These are phyloP conservation scores for Fragaria vesca DNA, from an alignment of 306 rosid genomes.

Conservation along the genomic window DNA sequence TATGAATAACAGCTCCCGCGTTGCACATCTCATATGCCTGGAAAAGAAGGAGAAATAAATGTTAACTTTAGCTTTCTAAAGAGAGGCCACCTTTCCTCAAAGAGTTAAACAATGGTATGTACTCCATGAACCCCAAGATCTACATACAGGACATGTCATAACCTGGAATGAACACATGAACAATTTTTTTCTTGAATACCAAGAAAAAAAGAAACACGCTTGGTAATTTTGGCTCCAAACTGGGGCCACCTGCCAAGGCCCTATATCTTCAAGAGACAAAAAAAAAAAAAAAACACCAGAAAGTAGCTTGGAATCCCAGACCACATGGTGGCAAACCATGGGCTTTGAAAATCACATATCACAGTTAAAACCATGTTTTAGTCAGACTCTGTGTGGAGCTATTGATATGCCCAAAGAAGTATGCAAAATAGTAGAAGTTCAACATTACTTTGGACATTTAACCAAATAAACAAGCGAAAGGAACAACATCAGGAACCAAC, in stretches of 20 bases:
- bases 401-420: not conserved
- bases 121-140: slow-evolving; percentile 7
- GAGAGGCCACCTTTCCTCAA: slow-evolving; percentile 18
- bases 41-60: slow-evolving; percentile 20
- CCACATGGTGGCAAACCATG: not conserved
- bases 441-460: not conserved
- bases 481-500: not conserved
- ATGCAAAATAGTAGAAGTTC: not conserved
- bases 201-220: not conserved
- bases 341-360: not conserved
- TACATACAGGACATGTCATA: not conserved
- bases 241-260: not conserved
- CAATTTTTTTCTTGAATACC: not conserved
- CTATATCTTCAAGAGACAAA: not conserved
- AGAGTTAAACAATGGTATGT: slow-evolving; percentile 7
- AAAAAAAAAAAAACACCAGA: not conserved
- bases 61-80: slow-evolving; percentile 20
- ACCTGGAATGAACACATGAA: not conserved
- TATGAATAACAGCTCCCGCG: slow-evolving; percentile 88
- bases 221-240: not conserved
- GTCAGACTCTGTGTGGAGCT: not conserved
- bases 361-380: slow-evolving; percentile 1
- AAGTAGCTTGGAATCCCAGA: not conserved
- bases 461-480: not conserved
- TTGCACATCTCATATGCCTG: slow-evolving; percentile 83